Base-by-base conservation (phyloP, 148 eudicot genomes). In the Rhododendron ferrugineum region DNA sequence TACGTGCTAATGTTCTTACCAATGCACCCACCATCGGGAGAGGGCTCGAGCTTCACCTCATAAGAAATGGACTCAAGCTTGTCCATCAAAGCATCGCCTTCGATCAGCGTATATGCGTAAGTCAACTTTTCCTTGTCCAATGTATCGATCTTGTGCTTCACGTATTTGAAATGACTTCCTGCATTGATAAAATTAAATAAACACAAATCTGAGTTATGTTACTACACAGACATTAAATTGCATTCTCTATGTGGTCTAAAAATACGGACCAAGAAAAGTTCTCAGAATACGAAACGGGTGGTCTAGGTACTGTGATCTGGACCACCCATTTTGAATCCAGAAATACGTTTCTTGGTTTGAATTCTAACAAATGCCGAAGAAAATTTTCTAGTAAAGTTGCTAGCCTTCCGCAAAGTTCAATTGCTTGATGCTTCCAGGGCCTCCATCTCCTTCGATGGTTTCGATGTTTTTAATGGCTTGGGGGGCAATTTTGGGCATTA, bases 351-450 rank as follows among this genome's bases (percentile, higher is more conserved):
- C 77, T 73, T 26, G 32, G 42, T 32, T 34, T 32, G 36, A 32
- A 73, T 73, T 30, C 22, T 5, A 34, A 14, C 37, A n/a, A 40
- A 16, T 5, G 11, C 1, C 3, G 14, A 18, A 58, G 34, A 58
- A 37, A 36, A 13, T 22, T 10, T 30, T 7, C 1, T 34, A 34
- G 28, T 18, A 22, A 73, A 74, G 47, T 73, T 30, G 76, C 84
- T 64, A 16, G 84, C 90, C 90, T 88, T 89, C 83, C 0, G 80
- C 44, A 49, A 89, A 89, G 75, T 84, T 86, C 14, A 84, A 18
- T 11, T 82, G 79, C 85, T 85, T 89, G 77, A 89, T 86, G 84
- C 52, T 81, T 52, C 90, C 90, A 26, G 87, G 78, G 80, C 85
- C 88, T 6, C 88, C 90, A 66, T 84, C 64, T 6, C 88, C 90